A percentile compares a stretch with the other conserved stretches of the same genome.
These are phyloP conservation scores for Eucalyptus cloeziana DNA, from an alignment of 345 rosid species.

Conservation along the genomic window DNA sequence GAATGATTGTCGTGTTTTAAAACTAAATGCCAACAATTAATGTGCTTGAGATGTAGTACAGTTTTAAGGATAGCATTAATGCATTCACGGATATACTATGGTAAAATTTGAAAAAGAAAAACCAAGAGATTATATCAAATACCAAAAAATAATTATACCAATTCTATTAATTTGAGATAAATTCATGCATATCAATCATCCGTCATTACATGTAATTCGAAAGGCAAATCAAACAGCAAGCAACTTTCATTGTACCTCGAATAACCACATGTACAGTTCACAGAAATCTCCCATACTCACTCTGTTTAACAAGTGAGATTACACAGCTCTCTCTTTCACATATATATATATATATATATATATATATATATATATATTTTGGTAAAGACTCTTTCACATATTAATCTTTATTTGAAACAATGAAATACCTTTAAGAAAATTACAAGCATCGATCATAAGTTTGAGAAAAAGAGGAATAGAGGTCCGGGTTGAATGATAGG, in stretches of 20 bases:
- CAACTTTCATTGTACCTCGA: not conserved
- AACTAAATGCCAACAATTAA: not conserved
- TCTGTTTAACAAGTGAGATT: not conserved
- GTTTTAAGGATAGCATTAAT: not conserved
- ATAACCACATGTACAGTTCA: not conserved
- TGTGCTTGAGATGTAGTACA: not conserved
- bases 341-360: no score
- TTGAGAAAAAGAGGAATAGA: not conserved
- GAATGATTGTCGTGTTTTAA: not conserved
- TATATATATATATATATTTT: no score
- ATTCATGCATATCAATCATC: not conserved
- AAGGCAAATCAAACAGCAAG: not conserved
- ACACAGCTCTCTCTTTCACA: not conserved
- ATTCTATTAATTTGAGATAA: not conserved
- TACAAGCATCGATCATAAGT: not conserved
- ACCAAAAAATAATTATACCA: not conserved
- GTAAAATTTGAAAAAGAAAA: not conserved
- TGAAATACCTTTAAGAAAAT: not conserved
- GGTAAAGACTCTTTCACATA: no score
- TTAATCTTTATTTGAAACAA: not conserved
- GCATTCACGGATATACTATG: not conserved
- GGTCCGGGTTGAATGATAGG: not conserved
- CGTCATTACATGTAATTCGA: not conserved
- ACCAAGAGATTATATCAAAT: not conserved
- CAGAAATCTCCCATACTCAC: not conserved